phyloP scores from a whole-genome alignment of 1,284 basidiomycete genomes.

The Apiotrichum veenhuisii region DNA sequence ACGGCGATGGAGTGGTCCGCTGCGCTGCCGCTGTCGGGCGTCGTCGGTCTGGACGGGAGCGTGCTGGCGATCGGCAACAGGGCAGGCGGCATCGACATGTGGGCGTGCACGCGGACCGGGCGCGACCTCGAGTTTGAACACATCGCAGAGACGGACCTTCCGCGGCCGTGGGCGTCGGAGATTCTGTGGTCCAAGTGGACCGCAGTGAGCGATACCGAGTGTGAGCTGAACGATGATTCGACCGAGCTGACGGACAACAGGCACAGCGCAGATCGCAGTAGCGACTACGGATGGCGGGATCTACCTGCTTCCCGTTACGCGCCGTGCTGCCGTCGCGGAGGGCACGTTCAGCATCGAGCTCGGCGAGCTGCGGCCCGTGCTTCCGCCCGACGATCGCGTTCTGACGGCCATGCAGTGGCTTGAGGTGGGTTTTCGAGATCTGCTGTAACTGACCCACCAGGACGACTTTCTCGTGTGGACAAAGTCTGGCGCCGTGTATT shows the following conservation, averaged over 20 bases:
- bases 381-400: slow-evolving; percentile 20
- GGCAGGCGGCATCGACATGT: slow-evolving; percentile 31
- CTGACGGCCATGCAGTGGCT: slow-evolving; percentile 37
- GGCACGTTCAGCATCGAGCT: slow-evolving; percentile 14
- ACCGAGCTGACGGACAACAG: slow-evolving; percentile 15
- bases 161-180: slow-evolving; percentile 8
- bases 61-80: slow-evolving; percentile 37
- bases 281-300: slow-evolving; percentile 29
- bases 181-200: slow-evolving; percentile 34
- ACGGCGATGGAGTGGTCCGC: slow-evolving; percentile 35
- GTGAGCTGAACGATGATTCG: slow-evolving; percentile 20
- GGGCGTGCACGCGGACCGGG: slow-evolving; percentile 15
- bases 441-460: slow-evolving; percentile 16
- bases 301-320: slow-evolving; percentile 11
- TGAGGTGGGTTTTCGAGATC: slow-evolving; percentile 18
- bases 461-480: slow-evolving; percentile 34
- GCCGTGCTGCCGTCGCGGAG: not conserved
- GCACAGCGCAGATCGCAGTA: slow-evolving; percentile 24
- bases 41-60: slow-evolving; percentile 31
- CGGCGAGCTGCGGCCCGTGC: slow-evolving; percentile 3
- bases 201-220: slow-evolving; percentile 10
- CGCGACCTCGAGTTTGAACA: not conserved
- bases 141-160: slow-evolving; percentile 1
- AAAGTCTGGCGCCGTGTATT: slow-evolving; percentile 34
- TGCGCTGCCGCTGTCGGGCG: slow-evolving; percentile 12